Conservation (phyloP, 2,329 filamentous ascomycete genomes). For the Malbranchea zuffiana region DNA sequence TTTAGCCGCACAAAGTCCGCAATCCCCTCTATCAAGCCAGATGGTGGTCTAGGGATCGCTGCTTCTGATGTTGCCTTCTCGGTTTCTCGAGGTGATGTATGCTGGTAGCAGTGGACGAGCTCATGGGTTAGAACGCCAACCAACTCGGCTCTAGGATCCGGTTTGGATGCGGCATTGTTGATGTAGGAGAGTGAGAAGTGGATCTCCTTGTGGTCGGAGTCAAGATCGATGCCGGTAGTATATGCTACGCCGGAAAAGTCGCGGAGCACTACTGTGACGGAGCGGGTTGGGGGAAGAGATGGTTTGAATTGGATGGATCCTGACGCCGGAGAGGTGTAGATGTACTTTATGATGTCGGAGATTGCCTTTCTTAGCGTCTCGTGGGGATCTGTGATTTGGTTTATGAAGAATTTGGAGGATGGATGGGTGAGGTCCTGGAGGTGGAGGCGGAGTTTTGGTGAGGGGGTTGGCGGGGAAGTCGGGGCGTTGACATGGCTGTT, state of each 20-base stretch:
- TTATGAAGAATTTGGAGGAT: conserved; percentile 57
- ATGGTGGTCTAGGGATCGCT: conserved; percentile 37
- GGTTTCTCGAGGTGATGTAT: conserved; percentile 46
- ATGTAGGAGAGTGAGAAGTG: conserved; percentile 77
- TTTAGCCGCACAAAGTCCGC: conserved; percentile 84
- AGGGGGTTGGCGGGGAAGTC: conserved; percentile 14
- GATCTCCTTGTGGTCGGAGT: conserved; percentile 83
- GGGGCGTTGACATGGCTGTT: background rate
- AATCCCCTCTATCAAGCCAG: conserved; percentile 78
- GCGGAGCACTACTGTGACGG: conserved; percentile 71
- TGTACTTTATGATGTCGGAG: conserved; percentile 54
- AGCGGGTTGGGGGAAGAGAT: conserved; percentile 56
- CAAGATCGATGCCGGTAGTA: conserved; percentile 68
- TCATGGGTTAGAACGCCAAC: conserved; percentile 80
- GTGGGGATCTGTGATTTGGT: conserved; percentile 49
- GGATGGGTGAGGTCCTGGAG: conserved; percentile 28
- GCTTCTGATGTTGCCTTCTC: too few species aligned
- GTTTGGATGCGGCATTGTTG: conserved; percentile 19
- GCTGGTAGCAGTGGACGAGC: conserved; percentile 90
- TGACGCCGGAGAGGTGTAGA: conserved; percentile 47
- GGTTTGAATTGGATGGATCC: conserved; percentile 23
- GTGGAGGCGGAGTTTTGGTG: conserved; percentile 29
- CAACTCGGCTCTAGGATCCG: conserved; percentile 48
- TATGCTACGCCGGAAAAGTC: conserved; percentile 79
- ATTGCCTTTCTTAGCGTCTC: conserved; percentile 53